Conservation (phyloP, 305 asterid genomes). For the Solanum aculeatissimum region DNA sequence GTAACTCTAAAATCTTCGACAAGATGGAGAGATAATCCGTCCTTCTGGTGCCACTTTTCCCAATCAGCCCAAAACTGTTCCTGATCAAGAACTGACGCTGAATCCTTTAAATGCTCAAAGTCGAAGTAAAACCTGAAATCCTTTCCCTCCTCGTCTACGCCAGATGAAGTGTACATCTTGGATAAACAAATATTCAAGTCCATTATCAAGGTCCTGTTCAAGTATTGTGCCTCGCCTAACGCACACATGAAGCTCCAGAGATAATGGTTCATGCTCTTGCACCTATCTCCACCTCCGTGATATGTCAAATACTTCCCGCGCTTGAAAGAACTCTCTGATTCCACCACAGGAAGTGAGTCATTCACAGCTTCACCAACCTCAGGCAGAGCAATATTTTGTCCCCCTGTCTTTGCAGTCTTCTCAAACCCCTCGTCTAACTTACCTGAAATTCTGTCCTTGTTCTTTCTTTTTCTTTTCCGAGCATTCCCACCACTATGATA, state of each 20-base stretch:
- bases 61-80: constrained; percentile 63
- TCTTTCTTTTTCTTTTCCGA: constrained; percentile 45
- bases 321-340: constrained; percentile 44
- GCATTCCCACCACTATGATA: constrained; percentile 85
- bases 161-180: constrained; percentile 50
- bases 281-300: constrained; percentile 68
- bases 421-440: constrained; percentile 28
- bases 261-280: constrained; percentile 76
- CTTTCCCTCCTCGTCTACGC: constrained; percentile 73
- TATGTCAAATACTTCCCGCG: constrained; percentile 56
- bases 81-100: constrained; percentile 56
- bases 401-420: constrained; percentile 22
- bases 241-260: constrained; percentile 79
- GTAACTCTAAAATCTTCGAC: constrained; percentile 57
- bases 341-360: constrained; percentile 42
- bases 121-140: constrained; percentile 83
- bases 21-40: constrained; percentile 48
- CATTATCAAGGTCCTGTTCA: constrained; percentile 79
- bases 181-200: constrained; percentile 65
- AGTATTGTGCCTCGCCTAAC: constrained; percentile 74
- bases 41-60: constrained; percentile 44
- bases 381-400: constrained; percentile 22
- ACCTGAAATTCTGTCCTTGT: constrained; percentile 13
- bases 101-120: constrained; percentile 65
- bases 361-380: constrained; percentile 48